Conservation (phyloP, 1,284 basidiomycete genomes). For the Melampsora americana region DNA sequence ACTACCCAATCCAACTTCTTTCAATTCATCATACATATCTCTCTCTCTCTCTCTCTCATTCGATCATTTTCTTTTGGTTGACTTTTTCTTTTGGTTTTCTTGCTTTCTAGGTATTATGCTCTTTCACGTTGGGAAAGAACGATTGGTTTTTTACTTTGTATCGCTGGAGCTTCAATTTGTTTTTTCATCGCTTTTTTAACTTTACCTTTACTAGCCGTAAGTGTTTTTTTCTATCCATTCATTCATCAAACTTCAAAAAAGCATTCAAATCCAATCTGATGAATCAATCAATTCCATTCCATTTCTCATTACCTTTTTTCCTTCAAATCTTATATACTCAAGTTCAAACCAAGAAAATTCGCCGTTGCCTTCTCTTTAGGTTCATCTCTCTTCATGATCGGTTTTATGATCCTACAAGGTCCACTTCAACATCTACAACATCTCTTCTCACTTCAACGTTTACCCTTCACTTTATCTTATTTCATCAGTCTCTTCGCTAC, state of each 20-base stretch:
- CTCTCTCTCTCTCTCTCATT: no score
- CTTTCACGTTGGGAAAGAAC: slow-evolving; percentile 89
- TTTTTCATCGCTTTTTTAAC: slow-evolving; percentile 84
- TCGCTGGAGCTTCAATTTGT: slow-evolving; percentile 84
- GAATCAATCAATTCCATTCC: no score
- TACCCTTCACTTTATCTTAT: slow-evolving; percentile 83
- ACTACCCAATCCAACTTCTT: no score
- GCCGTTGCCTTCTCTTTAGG: slow-evolving; percentile 69
- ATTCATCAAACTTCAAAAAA: slow-evolving; percentile 51
- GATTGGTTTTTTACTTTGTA: slow-evolving; percentile 86
- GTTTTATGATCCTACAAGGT: slow-evolving; percentile 51
- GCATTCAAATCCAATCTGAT: no score
- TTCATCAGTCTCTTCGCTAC: slow-evolving; percentile 75
- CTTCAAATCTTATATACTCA: no score
- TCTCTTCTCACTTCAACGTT: slow-evolving; percentile 73
- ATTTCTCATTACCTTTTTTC: no score
- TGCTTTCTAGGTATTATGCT: slow-evolving; percentile 62
- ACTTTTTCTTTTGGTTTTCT: no score
- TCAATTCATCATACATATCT: no score
- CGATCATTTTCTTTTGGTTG: no score
- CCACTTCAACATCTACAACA: slow-evolving; percentile 70
- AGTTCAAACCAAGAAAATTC: slow-evolving; percentile 63
- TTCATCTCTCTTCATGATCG: slow-evolving; percentile 38
- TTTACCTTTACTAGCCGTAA: slow-evolving; percentile 68
- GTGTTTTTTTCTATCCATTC: no score